A percentile compares a stretch with the other conserved stretches of the same genome.
phyloP scores from a whole-genome alignment of 1,284 basidiomycete species.

The Agaricales sp. region DNA sequence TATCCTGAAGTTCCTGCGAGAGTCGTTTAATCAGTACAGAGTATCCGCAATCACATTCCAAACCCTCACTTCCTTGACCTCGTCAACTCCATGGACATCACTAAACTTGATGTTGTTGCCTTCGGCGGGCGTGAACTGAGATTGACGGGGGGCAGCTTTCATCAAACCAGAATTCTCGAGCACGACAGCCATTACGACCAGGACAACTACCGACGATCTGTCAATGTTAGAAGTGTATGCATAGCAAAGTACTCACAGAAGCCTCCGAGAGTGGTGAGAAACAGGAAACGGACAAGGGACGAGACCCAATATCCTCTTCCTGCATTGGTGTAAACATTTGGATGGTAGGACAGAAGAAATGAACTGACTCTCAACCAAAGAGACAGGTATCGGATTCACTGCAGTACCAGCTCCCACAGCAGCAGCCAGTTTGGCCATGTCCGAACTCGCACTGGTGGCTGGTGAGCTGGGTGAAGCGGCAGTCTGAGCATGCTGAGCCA shows the following conservation, averaged over 20 bases:
- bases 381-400: slow-evolving; percentile 63
- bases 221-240: slow-evolving; percentile 2
- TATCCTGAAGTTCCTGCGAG: slow-evolving; percentile 77
- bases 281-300: slow-evolving; percentile 51
- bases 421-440: slow-evolving; percentile 30
- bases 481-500: slow-evolving; percentile 25
- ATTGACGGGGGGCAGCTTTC: slow-evolving; percentile 71
- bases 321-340: slow-evolving; percentile 17
- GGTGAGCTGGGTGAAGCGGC: slow-evolving; percentile 11
- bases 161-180: slow-evolving; percentile 88
- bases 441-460: slow-evolving; percentile 20
- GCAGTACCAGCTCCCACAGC: slow-evolving; percentile 33
- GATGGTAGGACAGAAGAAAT: neutral
- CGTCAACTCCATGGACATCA: slow-evolving; percentile 92
- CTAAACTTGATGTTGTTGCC: slow-evolving; percentile 81
- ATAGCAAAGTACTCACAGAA: slow-evolving; percentile 35
- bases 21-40: neutral
- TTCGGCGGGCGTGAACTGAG: slow-evolving; percentile 68
- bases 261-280: slow-evolving; percentile 33
- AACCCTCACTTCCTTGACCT: slow-evolving; percentile 69
- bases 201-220: slow-evolving; percentile 38
- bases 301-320: slow-evolving; percentile 60
- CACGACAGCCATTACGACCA: slow-evolving; percentile 79
- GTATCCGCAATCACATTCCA: neutral
- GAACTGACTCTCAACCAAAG: slow-evolving; percentile 60